phyloP scores from a whole-genome alignment of 768 basidiomycete genomes.

The Pisolithus orientalis region DNA sequence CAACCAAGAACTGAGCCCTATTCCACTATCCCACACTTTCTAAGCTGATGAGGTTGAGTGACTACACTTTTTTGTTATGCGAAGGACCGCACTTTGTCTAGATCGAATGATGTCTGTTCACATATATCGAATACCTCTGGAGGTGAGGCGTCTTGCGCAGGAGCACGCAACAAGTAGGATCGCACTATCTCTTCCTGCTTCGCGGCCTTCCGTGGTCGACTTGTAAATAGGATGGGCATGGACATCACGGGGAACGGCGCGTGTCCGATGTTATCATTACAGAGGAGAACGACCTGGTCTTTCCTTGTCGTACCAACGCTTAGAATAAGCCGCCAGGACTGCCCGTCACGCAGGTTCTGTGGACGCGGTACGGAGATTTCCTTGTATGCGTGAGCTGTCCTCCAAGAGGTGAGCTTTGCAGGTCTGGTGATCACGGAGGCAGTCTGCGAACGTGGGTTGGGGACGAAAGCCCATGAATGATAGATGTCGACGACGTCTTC shows the following conservation, averaged over 20 bases:
- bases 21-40: constrained; percentile 97
- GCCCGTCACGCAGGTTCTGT: constrained; percentile 39
- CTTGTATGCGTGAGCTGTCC: constrained; percentile 64
- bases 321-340: constrained; percentile 63
- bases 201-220: constrained; percentile 21
- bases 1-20: constrained; percentile 81
- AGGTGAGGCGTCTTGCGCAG: constrained; percentile 11
- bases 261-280: constrained; percentile 34
- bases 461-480: constrained; percentile 52
- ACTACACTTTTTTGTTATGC: not conserved
- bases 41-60: constrained; percentile 28
- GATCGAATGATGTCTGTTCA: constrained; percentile 85
- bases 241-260: constrained; percentile 59
- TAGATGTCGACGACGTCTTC: constrained; percentile 53
- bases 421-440: constrained; percentile 34
- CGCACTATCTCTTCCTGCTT: constrained; percentile 71
- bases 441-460: constrained; percentile 13
- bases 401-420: constrained; percentile 70
- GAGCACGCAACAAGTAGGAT: constrained; percentile 37
- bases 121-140: constrained; percentile 40
- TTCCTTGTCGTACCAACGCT: constrained; percentile 28
- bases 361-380: constrained; percentile 66
- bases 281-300: constrained; percentile 37
- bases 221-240: constrained; percentile 52
- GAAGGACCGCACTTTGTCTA: constrained; percentile 70